Percentiles rank a stretch among this genome's conserved stretches.
These are phyloP conservation scores for Mentha longifolia DNA, from an alignment of 257 asterid species.

Conservation along the genomic window DNA sequence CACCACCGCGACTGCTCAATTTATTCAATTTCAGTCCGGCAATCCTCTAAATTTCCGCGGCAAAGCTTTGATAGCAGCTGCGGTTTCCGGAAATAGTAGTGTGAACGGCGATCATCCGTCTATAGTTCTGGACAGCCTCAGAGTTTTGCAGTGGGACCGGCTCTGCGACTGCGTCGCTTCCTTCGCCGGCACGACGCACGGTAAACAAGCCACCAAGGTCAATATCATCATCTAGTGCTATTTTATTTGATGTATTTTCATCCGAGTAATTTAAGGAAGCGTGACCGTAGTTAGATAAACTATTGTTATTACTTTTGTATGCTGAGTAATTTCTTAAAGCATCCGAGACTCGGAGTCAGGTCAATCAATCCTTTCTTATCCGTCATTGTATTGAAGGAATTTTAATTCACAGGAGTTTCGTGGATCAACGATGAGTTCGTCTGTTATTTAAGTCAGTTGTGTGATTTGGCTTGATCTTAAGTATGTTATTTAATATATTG, in stretches of 20 bases:
- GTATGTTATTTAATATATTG: neutral
- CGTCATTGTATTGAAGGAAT: neutral
- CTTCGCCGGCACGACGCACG: constrained; percentile 83
- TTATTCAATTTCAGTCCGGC: constrained; percentile 34
- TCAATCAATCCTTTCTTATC: neutral
- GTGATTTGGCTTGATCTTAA: neutral
- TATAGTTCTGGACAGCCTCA: constrained; percentile 76
- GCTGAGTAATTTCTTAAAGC: neutral
- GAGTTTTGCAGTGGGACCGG: constrained; percentile 86
- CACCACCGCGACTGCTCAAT: constrained; percentile 16
- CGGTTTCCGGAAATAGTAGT: constrained; percentile 30
- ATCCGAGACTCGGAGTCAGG: neutral
- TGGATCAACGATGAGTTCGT: neutral
- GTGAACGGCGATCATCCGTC: constrained; percentile 40
- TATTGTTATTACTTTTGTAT: neutral
- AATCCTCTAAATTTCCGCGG: constrained; percentile 28
- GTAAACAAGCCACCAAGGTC: constrained; percentile 70
- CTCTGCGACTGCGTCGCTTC: constrained; percentile 85
- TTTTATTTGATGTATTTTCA: neutral
- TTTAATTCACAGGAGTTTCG: neutral
- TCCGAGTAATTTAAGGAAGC: neutral
- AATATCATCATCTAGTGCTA: constrained; percentile 2
- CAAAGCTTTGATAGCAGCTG: constrained; percentile 28
- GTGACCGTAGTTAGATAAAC: neutral
- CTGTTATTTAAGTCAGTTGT: neutral